Evolutionary conservation across 257 asterid genomes (phyloP), one percentile per base, ranked within the genome.

Genomic region (Anisodus tanguticus): DNA sequence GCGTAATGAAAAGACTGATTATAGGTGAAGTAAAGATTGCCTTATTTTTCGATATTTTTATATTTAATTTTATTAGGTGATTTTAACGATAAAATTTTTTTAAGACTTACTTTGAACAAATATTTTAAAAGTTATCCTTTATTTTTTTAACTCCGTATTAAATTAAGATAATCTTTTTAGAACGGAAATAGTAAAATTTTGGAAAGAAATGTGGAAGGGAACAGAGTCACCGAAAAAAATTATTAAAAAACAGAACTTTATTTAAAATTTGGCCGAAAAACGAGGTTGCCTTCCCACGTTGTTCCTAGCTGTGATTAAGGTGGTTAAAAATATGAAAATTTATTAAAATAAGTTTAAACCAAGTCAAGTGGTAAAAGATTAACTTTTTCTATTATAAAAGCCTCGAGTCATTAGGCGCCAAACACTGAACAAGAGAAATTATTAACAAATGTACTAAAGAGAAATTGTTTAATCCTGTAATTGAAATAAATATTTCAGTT

Each of bases 261-360:
- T 74, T 49, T 74, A 49, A 74, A 51, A 9, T 47, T 51, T 74
- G 62, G 5, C 8, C 45, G 13, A 9, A 49, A 49, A 74, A 49
- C 81, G 22, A 74, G 60, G 81, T 51, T 74, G 81, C 22, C 81
- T 49, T 49, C 81, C 60, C 62, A 49, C 81, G 60, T 74, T 74
- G 43, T 74, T 74, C 62, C 12, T 12, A 22, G 11, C 22, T 49
- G 13, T 74, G 49, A 49, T 22, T 74, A 49, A 49, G 45, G 45
- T 49, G 8, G 62, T 12, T 71, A 49, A 47, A 72, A 72, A 58
- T 72, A n/a, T 47, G 0, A 11, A 11, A 49, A 4, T 49, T 22
- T 22, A 3, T n/a, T 6, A 19, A 49, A 22, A 1, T 10, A 47
- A 19, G 59, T 45, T 47, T 47, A 19, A 72, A 39, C 10, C 11